Conservation (phyloP, 805 yeast species). For the Ogataea methanolica region DNA sequence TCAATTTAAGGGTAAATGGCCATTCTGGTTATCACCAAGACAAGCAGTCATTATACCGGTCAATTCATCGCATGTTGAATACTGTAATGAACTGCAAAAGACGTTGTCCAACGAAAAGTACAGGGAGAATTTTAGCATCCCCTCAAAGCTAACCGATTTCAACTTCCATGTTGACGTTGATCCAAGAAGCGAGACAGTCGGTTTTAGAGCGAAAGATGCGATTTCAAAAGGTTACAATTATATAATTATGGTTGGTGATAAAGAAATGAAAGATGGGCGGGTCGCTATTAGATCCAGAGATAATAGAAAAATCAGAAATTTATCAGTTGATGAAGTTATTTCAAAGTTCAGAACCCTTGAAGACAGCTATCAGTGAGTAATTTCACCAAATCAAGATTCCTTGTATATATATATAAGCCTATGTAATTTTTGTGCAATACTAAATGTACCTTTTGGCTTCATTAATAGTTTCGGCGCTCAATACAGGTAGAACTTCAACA, state of each 20-base stretch:
- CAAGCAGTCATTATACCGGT: conserved; percentile 86
- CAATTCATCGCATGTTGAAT: conserved; percentile 52
- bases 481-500: conserved; percentile 19
- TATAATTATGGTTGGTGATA: conserved; percentile 82
- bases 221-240: conserved; percentile 69
- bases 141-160: conserved; percentile 54
- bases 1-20: conserved; percentile 92
- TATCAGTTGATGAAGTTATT: conserved; percentile 49
- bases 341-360: conserved; percentile 53
- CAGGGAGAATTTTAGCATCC: conserved; percentile 28
- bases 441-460: conserved; percentile 14
- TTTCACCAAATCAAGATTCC: background rate
- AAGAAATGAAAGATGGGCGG: conserved; percentile 58
- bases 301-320: conserved; percentile 38
- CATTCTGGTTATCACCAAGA: conserved; percentile 93
- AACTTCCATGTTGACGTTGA: conserved; percentile 76
- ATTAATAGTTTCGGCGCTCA: conserved; percentile 12
- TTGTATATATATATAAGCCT: conserved; percentile 3
- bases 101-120: conserved; percentile 43
- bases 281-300: conserved; percentile 62
- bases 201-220: conserved; percentile 77
- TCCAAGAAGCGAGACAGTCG: conserved; percentile 69
- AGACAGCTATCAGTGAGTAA: conserved; percentile 35
- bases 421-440: background rate
- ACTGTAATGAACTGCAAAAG: conserved; percentile 46